phyloP scores from a whole-genome alignment of 2,329 filamentous ascomycete species.

The Capronia americana region DNA sequence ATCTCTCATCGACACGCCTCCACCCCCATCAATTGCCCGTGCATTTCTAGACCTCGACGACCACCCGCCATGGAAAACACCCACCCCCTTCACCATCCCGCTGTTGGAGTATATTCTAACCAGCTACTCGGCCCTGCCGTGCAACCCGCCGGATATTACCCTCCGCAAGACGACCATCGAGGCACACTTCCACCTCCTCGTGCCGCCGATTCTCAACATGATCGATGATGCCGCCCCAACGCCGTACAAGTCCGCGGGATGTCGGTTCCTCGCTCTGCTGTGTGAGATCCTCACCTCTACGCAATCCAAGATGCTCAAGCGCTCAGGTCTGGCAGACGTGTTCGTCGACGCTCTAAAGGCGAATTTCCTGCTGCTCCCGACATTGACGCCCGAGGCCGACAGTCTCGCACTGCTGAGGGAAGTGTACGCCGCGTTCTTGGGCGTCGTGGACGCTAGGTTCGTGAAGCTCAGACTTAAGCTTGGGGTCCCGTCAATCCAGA shows the following conservation, averaged over 20 bases:
- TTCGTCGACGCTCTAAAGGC: slow-evolving; percentile 60
- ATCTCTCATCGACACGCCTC: slow-evolving; percentile 49
- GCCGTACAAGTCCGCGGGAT: slow-evolving; percentile 49
- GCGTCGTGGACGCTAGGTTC: slow-evolving; percentile 57
- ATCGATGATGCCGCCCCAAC: slow-evolving; percentile 50
- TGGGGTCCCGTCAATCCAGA: slow-evolving; percentile 7
- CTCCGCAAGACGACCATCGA: slow-evolving; percentile 44
- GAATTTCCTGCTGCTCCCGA: slow-evolving; percentile 76
- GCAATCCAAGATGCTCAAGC: slow-evolving; percentile 47
- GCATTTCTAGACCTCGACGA: slow-evolving; percentile 41
- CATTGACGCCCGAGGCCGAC: slow-evolving; percentile 74
- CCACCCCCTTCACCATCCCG: slow-evolving; percentile 26
- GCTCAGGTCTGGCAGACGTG: slow-evolving; percentile 53
- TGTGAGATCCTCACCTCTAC: slow-evolving; percentile 43
- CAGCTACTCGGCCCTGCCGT: slow-evolving; percentile 23
- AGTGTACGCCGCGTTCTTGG: slow-evolving; percentile 71
- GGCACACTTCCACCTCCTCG: slow-evolving; percentile 52
- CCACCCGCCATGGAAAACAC: slow-evolving; percentile 21
- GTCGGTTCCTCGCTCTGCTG: slow-evolving; percentile 46
- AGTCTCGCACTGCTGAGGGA: slow-evolving; percentile 68
- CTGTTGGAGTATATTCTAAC: slow-evolving; percentile 27
- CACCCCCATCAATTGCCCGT: slow-evolving; percentile 45
- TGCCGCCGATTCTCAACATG: slow-evolving; percentile 52
- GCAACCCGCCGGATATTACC: neutral
- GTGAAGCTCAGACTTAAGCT: slow-evolving; percentile 3